Evolutionary conservation across 345 rosid species (phyloP).

Genomic region (Trapa incisa): DNA sequence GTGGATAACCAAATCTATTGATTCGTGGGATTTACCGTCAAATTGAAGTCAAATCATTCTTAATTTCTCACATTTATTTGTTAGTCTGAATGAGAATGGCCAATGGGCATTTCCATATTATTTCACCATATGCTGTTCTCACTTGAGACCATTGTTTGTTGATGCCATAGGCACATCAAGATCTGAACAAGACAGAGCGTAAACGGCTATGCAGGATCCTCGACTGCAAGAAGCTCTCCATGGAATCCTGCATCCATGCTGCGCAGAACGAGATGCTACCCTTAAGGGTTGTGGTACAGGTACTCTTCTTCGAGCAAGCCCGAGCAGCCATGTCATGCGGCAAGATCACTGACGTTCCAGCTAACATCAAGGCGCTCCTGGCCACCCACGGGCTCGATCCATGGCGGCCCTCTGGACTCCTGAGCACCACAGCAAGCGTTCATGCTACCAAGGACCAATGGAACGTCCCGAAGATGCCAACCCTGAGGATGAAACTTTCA

Average conservation of each 20-base stretch:
- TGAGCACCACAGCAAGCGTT: slow-evolving; percentile 62
- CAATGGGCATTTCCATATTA: neutral
- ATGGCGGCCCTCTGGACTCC: slow-evolving; percentile 45
- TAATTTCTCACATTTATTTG: neutral
- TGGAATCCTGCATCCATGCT: slow-evolving; percentile 97
- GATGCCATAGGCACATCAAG: slow-evolving; percentile 52
- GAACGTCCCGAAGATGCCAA: slow-evolving; percentile 72
- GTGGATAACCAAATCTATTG: slow-evolving; percentile 1
- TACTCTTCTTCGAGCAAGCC: slow-evolving; percentile 89
- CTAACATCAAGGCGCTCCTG: slow-evolving; percentile 80
- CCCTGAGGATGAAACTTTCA: slow-evolving; percentile 70
- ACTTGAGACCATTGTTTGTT: neutral
- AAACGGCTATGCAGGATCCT: slow-evolving; percentile 68
- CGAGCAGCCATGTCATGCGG: slow-evolving; percentile 57
- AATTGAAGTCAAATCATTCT: neutral
- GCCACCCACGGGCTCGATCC: slow-evolving; percentile 65
- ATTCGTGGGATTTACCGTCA: neutral
- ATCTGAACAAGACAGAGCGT: slow-evolving; percentile 69
- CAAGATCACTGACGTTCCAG: slow-evolving; percentile 62
- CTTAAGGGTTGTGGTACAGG: slow-evolving; percentile 85
- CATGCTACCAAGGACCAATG: slow-evolving; percentile 57
- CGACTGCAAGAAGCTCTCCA: slow-evolving; percentile 89
- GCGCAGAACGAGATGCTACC: slow-evolving; percentile 92
- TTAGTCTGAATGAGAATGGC: neutral
- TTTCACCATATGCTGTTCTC: too few species aligned